A percentile compares a stretch with the other conserved stretches of the same genome.
Evolutionary conservation across 2,329 filamentous ascomycete species (phyloP).

Genomic region (Penicillium sp.): DNA sequence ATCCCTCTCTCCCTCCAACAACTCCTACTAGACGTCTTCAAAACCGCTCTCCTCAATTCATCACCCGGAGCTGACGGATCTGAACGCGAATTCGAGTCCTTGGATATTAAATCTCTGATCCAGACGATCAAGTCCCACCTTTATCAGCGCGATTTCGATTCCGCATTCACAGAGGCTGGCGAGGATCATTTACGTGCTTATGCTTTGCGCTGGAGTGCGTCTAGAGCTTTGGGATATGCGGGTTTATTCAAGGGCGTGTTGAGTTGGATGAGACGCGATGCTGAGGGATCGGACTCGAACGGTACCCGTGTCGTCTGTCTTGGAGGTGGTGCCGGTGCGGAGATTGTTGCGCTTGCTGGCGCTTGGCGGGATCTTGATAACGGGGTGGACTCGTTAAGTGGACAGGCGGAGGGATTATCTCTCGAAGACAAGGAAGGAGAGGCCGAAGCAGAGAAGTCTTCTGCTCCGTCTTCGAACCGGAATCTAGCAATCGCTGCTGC

Average conservation of each 20-base stretch:
- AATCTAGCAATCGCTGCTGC: conserved; percentile 61
- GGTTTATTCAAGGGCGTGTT: conserved; percentile 51
- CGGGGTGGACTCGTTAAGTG: conserved; percentile 3
- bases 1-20: conserved; percentile 63
- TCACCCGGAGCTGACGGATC: not conserved
- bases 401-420: conserved; percentile 16
- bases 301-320: conserved; percentile 53
- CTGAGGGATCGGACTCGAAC: not conserved
- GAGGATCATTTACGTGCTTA: conserved; percentile 76
- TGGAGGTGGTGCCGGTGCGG: conserved; percentile 66
- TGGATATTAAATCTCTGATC: conserved; percentile 55
- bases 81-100: not conserved
- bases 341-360: conserved; percentile 64
- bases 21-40: conserved; percentile 71
- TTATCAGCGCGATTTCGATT: conserved; percentile 79
- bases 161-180: conserved; percentile 67
- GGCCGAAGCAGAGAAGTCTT: not conserved
- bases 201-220: conserved; percentile 86
- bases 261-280: conserved; percentile 15
- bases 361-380: conserved; percentile 45
- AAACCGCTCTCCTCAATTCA: conserved; percentile 57
- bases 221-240: conserved; percentile 79
- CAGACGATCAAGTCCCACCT: conserved; percentile 85
- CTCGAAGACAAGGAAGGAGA: conserved; percentile 8
- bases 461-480: not conserved